Base-by-base conservation (phyloP, 179 eudicot species). In the Camellia oleifera region DNA sequence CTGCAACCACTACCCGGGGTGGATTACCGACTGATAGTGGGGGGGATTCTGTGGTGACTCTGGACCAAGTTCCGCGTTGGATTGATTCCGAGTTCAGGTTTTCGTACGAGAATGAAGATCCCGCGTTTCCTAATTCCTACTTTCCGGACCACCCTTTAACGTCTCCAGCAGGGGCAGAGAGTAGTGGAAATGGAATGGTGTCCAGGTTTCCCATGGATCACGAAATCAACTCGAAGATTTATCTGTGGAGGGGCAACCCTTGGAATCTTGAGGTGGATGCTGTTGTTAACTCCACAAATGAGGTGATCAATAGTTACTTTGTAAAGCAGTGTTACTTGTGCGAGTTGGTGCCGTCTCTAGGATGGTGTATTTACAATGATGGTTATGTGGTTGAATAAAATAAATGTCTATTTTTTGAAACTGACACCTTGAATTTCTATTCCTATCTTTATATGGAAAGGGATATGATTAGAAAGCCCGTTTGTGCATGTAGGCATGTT, bases 201-300 rank as follows among this genome's bases (percentile, higher is more conserved):
- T 96, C 98, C 1, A 96, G 90, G 79, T 96, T 96, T 81, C 99
- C 99, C 15, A 92, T 94, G 81, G 97, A 94, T 77, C 92, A 88
- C 76, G 96, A 91, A 60, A 89, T 92, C 61, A 94, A 92, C 86
- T 91, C 90, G 4, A 96, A 86, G 88, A 88, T 96, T 76, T 96
- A 94, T 88, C 87, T 96, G 44, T 94, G 98, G 99, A 92, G 98
- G 80, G 99, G 99, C 40, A 72, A 94, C 76, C 99, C 99, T 74
- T 94, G 99, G 97, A 94, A 90, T 86, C 95, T 96, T 80, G 98
- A 94, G 92, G 97, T 91, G 13, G 98, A 96, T 90, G 98, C 97
- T 82, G 99, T 94, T 77, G 99, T 96, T 50, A 96, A 96, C 84
- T 96, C 99, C 78, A 89, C 99, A 2, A 96, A 94, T 82, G 99